These are phyloP conservation scores for Fusarium sp. DNA, from an alignment of 2,329 filamentous ascomycete genomes.

Conservation along the genomic window DNA sequence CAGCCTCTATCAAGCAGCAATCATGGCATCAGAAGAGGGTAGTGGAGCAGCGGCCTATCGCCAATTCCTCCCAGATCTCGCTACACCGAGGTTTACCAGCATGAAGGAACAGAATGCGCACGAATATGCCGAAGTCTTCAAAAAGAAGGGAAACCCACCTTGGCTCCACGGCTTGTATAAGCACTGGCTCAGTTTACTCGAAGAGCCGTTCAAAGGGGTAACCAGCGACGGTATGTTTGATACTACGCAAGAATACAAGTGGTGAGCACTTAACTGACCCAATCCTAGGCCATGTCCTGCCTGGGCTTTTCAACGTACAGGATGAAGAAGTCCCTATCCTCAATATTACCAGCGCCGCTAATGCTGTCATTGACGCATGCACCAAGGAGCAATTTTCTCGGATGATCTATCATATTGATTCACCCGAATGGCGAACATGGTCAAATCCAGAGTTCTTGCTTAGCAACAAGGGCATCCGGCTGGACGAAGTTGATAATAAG, in stretches of 20 bases:
- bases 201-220: conserved; percentile 80
- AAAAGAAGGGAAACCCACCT: conserved; percentile 71
- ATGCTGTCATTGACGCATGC: conserved; percentile 35
- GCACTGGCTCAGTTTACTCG: conserved; percentile 71
- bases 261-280: too few species aligned
- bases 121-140: conserved; percentile 74
- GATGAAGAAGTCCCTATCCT: conserved; percentile 76
- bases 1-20: too few species aligned
- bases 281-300: conserved; percentile 55
- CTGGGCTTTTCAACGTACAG: conserved; percentile 70
- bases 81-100: background rate
- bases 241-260: conserved; percentile 55
- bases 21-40: background rate
- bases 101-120: conserved; percentile 75
- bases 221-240: conserved; percentile 73
- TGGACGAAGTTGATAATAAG: conserved; percentile 68
- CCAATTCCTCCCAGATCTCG: conserved; percentile 14
- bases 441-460: conserved; percentile 82
- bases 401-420: conserved; percentile 72
- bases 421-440: conserved; percentile 79
- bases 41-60: conserved; percentile 4
- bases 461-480: conserved; percentile 76
- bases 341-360: conserved; percentile 67
- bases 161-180: conserved; percentile 76
- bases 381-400: too few species aligned